phyloP scores from a whole-genome alignment of 805 yeast genomes.

The Sugiyamaella boreocaroliniensis region DNA sequence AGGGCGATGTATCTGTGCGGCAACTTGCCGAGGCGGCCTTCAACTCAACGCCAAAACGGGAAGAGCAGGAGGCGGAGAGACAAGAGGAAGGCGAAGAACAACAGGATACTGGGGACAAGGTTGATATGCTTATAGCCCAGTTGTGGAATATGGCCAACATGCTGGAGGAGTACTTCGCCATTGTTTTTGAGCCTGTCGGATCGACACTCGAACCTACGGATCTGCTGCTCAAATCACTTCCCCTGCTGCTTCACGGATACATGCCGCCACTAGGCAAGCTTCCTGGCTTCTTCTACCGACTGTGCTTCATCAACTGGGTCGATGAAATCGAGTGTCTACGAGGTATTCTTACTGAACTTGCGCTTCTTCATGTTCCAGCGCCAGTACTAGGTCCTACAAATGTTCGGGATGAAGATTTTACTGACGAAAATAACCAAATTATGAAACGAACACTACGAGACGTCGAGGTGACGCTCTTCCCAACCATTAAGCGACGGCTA shows the following conservation, averaged over 20 bases:
- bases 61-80: constrained; percentile 1
- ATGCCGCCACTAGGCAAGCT: constrained; percentile 57
- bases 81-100: constrained; percentile 13
- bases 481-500: constrained; percentile 53
- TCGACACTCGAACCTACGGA: not conserved
- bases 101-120: constrained; percentile 17
- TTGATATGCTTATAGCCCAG: constrained; percentile 20
- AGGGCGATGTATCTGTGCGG: constrained; percentile 22
- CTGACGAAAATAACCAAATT: constrained; percentile 20
- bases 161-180: constrained; percentile 72
- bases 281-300: constrained; percentile 55
- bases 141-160: constrained; percentile 58
- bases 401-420: constrained; percentile 22
- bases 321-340: constrained; percentile 64
- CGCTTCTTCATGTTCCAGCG: constrained; percentile 68
- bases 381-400: constrained; percentile 22
- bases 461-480: constrained; percentile 59
- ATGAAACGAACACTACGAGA: constrained; percentile 25
- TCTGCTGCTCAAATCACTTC: constrained; percentile 44
- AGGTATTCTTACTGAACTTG: constrained; percentile 59
- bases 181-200: constrained; percentile 34
- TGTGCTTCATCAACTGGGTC: constrained; percentile 59
- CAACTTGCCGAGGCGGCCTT: constrained; percentile 37
- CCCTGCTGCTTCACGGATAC: constrained; percentile 61
- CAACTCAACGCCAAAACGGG: constrained; percentile 18